Conservation (phyloP, 768 basidiomycete genomes). For the Daedaleopsis sinensis region DNA sequence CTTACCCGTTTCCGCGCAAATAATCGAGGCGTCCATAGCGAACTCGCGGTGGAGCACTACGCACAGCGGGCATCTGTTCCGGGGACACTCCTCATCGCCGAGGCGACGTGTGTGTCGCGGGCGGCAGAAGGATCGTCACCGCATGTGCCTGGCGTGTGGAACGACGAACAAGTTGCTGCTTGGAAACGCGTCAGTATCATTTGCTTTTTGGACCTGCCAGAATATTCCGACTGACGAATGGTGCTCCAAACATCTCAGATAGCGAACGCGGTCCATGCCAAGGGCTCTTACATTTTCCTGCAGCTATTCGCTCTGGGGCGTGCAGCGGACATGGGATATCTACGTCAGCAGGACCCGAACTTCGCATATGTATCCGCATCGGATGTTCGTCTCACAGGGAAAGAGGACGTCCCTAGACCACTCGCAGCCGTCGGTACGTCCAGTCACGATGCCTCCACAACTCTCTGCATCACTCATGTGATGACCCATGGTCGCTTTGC, state of each 20-base stretch:
- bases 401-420: conserved; percentile 22
- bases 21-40: conserved; percentile 35
- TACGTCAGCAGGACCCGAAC: conserved; percentile 35
- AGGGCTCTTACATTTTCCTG: conserved; percentile 50
- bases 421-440: conserved; percentile 22
- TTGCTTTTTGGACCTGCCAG: not conserved
- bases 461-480: not conserved
- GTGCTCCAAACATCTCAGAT: conserved; percentile 38
- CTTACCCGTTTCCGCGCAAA: conserved; percentile 47
- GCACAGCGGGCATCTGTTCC: conserved; percentile 44
- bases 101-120: conserved; percentile 53
- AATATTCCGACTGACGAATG: not conserved
- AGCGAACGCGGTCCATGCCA: conserved; percentile 56
- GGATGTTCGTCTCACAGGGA: conserved; percentile 22
- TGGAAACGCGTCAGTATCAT: conserved; percentile 45
- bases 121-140: conserved; percentile 45
- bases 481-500: conserved; percentile 2
- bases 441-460: not conserved
- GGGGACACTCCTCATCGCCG: conserved; percentile 56
- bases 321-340: conserved; percentile 38
- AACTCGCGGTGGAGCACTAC: conserved; percentile 47
- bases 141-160: conserved; percentile 64
- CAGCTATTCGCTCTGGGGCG: conserved; percentile 64
- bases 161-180: conserved; percentile 48
- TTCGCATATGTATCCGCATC: conserved; percentile 40